Percentiles rank a stretch among this genome's conserved stretches.
Evolutionary conservation across 495 filamentous ascomycete species (phyloP).

Genomic region (Penicillium silybi): DNA sequence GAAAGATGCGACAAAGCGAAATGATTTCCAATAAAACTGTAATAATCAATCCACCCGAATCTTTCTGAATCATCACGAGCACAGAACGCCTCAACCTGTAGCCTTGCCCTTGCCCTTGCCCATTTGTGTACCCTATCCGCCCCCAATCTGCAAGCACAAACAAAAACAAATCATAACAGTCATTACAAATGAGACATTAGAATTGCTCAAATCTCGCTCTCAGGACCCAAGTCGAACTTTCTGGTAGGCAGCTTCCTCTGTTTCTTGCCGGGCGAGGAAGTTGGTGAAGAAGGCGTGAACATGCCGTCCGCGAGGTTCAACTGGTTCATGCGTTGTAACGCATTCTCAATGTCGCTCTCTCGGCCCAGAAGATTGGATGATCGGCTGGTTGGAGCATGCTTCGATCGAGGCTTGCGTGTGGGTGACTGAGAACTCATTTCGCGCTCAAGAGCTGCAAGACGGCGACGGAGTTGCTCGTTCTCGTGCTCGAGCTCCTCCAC

Average conservation of each 20-base stretch:
- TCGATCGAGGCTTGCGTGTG: slow-evolving; percentile 38
- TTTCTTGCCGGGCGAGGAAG: slow-evolving; percentile 39
- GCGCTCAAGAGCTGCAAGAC: slow-evolving; percentile 44
- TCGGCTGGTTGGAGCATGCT: slow-evolving; percentile 22
- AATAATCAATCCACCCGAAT: neutral
- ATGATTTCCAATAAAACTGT: neutral
- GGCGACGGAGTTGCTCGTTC: slow-evolving; percentile 45
- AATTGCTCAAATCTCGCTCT: slow-evolving; percentile 40
- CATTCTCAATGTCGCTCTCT: slow-evolving; percentile 43
- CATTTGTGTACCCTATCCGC: slow-evolving; percentile 14
- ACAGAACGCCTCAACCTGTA: slow-evolving; percentile 17
- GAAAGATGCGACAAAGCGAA: neutral
- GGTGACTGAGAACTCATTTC: slow-evolving; percentile 45
- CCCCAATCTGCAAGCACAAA: slow-evolving; percentile 2
- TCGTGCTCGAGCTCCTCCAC: slow-evolving; percentile 44
- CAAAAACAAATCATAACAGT: slow-evolving; percentile 20
- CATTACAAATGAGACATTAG: slow-evolving; percentile 8
- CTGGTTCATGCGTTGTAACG: slow-evolving; percentile 42
- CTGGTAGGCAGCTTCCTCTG: slow-evolving; percentile 50
- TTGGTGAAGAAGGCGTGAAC: slow-evolving; percentile 27
- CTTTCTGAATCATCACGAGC: neutral
- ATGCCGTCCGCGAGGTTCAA: slow-evolving; percentile 41
- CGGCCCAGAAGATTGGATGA: slow-evolving; percentile 30
- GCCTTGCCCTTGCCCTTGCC: slow-evolving; percentile 11
- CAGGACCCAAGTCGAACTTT: slow-evolving; percentile 55